A percentile compares a stretch with the other conserved stretches of the same genome.
These are phyloP conservation scores for Priceomyces carsonii DNA, from an alignment of 805 yeast genomes.

Conservation along the genomic window DNA sequence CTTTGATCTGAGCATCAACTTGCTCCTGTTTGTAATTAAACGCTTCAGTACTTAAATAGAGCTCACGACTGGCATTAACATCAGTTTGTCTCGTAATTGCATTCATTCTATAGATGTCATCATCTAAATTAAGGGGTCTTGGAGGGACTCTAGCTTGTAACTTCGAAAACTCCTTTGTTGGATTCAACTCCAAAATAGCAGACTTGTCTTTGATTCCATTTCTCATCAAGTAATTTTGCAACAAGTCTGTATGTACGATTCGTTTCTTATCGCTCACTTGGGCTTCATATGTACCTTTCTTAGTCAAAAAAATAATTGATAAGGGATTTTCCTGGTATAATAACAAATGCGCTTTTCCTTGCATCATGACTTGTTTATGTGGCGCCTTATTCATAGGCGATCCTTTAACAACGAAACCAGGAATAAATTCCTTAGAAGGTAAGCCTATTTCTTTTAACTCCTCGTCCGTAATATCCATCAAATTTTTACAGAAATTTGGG, in stretches of 20 bases:
- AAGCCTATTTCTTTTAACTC: constrained; percentile 22
- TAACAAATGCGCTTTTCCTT: constrained; percentile 43
- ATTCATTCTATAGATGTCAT: constrained; percentile 27
- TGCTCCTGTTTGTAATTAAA: constrained; percentile 25
- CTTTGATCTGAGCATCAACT: constrained; percentile 25
- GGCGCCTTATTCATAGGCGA: constrained; percentile 32
- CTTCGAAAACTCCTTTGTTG: constrained; percentile 26
- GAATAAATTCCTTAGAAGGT: constrained; percentile 24
- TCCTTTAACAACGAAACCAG: constrained; percentile 40
- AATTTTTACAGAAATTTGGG: constrained; percentile 19
- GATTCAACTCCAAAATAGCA: constrained; percentile 25
- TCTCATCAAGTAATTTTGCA: constrained; percentile 29
- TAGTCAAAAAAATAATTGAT: constrained; percentile 41
- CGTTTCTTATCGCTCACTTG: constrained; percentile 24
- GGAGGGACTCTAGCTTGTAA: constrained; percentile 24
- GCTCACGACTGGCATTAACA: constrained; percentile 21
- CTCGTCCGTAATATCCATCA: constrained; percentile 15
- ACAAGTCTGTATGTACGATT: constrained; percentile 36
- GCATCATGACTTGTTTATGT: constrained; percentile 35
- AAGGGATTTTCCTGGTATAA: constrained; percentile 39
- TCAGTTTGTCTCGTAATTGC: constrained; percentile 19
- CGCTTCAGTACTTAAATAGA: constrained; percentile 21
- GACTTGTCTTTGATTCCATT: constrained; percentile 19
- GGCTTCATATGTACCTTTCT: constrained; percentile 35
- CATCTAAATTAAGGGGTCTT: constrained; percentile 19